phyloP scores from a whole-genome alignment of 2,329 filamentous ascomycete species.

The Verticillium isaacii region DNA sequence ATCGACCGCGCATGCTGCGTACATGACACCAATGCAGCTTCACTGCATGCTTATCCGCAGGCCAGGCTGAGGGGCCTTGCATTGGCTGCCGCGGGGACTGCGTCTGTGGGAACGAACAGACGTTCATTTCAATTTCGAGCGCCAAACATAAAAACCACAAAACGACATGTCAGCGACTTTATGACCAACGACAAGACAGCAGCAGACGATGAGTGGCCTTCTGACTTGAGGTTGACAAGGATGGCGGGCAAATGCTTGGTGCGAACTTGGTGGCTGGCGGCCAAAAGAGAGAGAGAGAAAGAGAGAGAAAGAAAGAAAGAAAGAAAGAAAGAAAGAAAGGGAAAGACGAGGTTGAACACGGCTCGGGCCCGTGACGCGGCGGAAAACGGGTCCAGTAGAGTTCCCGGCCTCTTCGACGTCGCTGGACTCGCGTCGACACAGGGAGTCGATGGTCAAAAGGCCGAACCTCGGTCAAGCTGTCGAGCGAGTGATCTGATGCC shows the following conservation, averaged over 20 bases:
- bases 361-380: not conserved
- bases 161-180: not conserved
- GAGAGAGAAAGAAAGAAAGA: not conserved
- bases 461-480: not conserved
- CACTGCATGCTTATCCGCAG: slow-evolving; percentile 2
- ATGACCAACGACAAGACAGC: not conserved
- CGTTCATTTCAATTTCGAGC: not conserved
- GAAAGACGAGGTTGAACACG: not conserved
- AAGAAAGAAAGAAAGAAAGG: not conserved
- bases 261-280: not conserved
- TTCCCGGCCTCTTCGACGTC: not conserved
- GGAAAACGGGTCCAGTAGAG: slow-evolving; percentile 1
- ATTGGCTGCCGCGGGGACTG: slow-evolving; percentile 5
- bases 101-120: not conserved
- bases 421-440: not conserved
- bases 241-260: not conserved
- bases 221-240: not conserved
- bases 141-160: not conserved
- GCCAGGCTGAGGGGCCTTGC: slow-evolving; percentile 5
- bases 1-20: not conserved
- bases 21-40: slow-evolving; percentile 6
- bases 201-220: not conserved
- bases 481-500: not conserved
- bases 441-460: not conserved
- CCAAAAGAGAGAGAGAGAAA: not conserved